phyloP scores from a whole-genome alignment of 1,284 basidiomycete genomes.

The Microbotryum scabiosae region DNA sequence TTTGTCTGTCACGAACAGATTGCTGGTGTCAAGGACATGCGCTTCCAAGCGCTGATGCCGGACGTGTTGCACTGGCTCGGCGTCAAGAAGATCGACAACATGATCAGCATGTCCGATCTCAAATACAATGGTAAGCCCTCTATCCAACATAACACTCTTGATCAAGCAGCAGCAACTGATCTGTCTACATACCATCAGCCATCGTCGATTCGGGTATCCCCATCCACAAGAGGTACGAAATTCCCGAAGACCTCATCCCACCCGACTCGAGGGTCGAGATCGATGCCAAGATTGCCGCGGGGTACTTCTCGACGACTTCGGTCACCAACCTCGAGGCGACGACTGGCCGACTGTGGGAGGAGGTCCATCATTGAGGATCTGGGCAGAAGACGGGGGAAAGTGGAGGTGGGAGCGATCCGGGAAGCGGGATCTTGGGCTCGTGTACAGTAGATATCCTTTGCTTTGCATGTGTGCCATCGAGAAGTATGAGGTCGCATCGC shows the following conservation, averaged over 20 bases:
- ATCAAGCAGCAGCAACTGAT: background rate
- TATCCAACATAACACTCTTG: background rate
- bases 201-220: constrained; percentile 80
- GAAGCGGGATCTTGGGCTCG: background rate
- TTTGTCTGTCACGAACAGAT: constrained; percentile 43
- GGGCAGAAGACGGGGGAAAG: background rate
- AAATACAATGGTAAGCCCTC: constrained; percentile 66
- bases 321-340: constrained; percentile 71
- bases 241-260: constrained; percentile 69
- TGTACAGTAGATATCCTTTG: no score
- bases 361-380: constrained; percentile 20
- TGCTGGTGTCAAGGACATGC: constrained; percentile 54
- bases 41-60: constrained; percentile 92
- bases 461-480: no score
- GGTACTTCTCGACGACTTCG: constrained; percentile 77
- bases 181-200: background rate
- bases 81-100: constrained; percentile 70
- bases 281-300: constrained; percentile 74
- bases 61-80: constrained; percentile 93
- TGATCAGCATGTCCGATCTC: constrained; percentile 80
- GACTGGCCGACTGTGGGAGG: constrained; percentile 73
- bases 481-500: no score
- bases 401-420: background rate
- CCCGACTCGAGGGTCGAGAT: constrained; percentile 92
- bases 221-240: constrained; percentile 71